Conservation (phyloP, 2,329 filamentous ascomycete genomes). For the Cladosporium sphaerospermum region DNA sequence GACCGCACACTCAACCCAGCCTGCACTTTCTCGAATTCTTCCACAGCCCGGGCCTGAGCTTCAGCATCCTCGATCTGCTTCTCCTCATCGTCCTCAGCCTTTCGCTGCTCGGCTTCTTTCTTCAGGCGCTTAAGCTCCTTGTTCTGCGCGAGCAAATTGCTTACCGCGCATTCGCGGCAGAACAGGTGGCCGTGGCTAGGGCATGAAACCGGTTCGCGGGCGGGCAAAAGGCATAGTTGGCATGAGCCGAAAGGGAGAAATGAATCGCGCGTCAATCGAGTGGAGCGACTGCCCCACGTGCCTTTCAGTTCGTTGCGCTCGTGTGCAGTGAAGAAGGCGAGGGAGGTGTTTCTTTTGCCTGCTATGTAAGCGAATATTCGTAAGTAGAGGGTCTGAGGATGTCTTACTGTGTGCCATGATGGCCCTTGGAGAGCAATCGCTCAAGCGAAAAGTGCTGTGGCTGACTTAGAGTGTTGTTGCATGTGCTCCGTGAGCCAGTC, state of each 20-base stretch:
- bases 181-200: constrained; percentile 75
- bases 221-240: constrained; percentile 75
- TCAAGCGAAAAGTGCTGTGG: too few relatives aligned
- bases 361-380: constrained; percentile 13
- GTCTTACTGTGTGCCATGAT: constrained; percentile 24
- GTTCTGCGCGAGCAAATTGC: constrained; percentile 83
- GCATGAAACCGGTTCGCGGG: constrained; percentile 78
- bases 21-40: constrained; percentile 80
- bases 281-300: constrained; percentile 73
- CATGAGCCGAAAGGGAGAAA: constrained; percentile 90
- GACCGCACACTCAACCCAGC: constrained; percentile 45
- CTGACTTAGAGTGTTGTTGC: too few relatives aligned
- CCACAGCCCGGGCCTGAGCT: constrained; percentile 61
- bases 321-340: constrained; percentile 88
- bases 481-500: background rate
- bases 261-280: constrained; percentile 81
- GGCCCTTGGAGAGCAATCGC: background rate
- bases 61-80: constrained; percentile 60
- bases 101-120: constrained; percentile 53
- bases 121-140: constrained; percentile 83
- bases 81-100: constrained; percentile 57
- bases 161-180: constrained; percentile 88
- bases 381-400: background rate
- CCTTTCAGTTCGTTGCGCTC: constrained; percentile 77
- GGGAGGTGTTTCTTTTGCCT: constrained; percentile 79